A percentile compares a stretch with the other conserved stretches of the same genome.
Evolutionary conservation across 345 rosid species (phyloP).

Genomic region (Camelina sativa): DNA sequence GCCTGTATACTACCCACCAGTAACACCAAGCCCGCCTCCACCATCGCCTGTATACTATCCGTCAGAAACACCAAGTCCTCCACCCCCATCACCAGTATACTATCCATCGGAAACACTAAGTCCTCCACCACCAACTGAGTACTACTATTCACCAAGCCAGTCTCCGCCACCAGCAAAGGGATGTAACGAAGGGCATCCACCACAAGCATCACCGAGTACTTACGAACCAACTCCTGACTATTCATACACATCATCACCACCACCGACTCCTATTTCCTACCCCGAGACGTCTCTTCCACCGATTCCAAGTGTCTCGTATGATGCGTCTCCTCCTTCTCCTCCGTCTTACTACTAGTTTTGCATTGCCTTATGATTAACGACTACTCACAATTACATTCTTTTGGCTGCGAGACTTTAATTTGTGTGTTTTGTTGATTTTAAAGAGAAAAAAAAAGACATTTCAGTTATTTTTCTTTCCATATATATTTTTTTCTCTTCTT

Average conservation of each 20-base stretch:
- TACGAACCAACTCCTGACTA: conserved; percentile 46
- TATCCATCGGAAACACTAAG: conserved; percentile 37
- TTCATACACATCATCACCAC: conserved; percentile 49
- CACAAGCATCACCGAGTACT: conserved; percentile 42
- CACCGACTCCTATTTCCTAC: conserved; percentile 40
- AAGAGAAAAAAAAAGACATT: conserved; percentile 16
- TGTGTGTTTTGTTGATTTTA: conserved; percentile 40
- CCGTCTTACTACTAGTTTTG: conserved; percentile 53
- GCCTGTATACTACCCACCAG: conserved; percentile 14
- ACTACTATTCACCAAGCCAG: conserved; percentile 41
- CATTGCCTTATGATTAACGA: conserved; percentile 23
- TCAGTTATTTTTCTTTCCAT: conserved; percentile 17
- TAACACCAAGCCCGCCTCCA: conserved; percentile 25
- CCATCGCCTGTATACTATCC: conserved; percentile 31
- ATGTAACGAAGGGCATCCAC: conserved; percentile 40
- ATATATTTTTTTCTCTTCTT: conserved; percentile 12
- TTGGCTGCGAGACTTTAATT: conserved; percentile 45
- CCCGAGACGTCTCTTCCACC: conserved; percentile 59
- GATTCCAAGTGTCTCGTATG: conserved; percentile 56
- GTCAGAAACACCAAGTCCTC: conserved; percentile 23
- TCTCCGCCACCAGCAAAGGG: conserved; percentile 46
- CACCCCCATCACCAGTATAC: conserved; percentile 46
- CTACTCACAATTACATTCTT: conserved; percentile 44
- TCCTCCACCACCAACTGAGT: conserved; percentile 40
- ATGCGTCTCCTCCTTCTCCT: conserved; percentile 68